Percentiles rank a stretch among this genome's conserved stretches.
phyloP scores from a whole-genome alignment of 345 rosid genomes.

The Erucastrum elatum region DNA sequence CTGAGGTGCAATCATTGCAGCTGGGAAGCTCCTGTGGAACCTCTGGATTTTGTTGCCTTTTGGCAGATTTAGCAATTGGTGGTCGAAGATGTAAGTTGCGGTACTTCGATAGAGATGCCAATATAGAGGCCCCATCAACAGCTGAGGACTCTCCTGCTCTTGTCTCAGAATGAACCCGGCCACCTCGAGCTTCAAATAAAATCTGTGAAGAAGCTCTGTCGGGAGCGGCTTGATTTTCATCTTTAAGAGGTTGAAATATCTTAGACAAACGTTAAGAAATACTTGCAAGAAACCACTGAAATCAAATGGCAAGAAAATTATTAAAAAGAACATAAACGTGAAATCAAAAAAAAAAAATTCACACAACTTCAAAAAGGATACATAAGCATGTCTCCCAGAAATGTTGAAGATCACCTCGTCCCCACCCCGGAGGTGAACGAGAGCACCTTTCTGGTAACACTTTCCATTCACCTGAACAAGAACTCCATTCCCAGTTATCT shows the following conservation, averaged over 20 bases:
- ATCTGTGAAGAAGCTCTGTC: neutral
- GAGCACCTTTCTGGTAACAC: conserved; percentile 48
- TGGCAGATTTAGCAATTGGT: conserved; percentile 55
- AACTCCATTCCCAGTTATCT: conserved; percentile 79
- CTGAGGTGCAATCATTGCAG: conserved; percentile 52
- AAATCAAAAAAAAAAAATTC: neutral
- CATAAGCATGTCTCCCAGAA: conserved; percentile 82
- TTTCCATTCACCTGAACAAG: conserved; percentile 82
- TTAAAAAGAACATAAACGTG: conserved; percentile 19
- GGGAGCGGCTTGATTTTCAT: neutral
- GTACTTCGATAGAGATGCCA: conserved; percentile 75
- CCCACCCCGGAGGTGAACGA: conserved; percentile 67
- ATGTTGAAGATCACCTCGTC: conserved; percentile 83
- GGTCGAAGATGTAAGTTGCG: conserved; percentile 60
- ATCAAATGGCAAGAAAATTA: neutral
- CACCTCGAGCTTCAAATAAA: conserved; percentile 63
- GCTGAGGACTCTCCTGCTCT: conserved; percentile 83
- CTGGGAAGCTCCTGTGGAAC: conserved; percentile 54
- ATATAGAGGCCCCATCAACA: conserved; percentile 85
- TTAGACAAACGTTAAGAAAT: conserved; percentile 64
- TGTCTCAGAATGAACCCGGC: conserved; percentile 71
- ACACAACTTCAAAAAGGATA: conserved; percentile 59
- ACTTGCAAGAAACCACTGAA: conserved; percentile 3
- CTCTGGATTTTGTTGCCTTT: conserved; percentile 60
- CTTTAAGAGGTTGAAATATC: conserved; percentile 28